These are phyloP conservation scores for Teratosphaeria zuluensis DNA, from an alignment of 2,329 filamentous ascomycete genomes.

Conservation along the genomic window DNA sequence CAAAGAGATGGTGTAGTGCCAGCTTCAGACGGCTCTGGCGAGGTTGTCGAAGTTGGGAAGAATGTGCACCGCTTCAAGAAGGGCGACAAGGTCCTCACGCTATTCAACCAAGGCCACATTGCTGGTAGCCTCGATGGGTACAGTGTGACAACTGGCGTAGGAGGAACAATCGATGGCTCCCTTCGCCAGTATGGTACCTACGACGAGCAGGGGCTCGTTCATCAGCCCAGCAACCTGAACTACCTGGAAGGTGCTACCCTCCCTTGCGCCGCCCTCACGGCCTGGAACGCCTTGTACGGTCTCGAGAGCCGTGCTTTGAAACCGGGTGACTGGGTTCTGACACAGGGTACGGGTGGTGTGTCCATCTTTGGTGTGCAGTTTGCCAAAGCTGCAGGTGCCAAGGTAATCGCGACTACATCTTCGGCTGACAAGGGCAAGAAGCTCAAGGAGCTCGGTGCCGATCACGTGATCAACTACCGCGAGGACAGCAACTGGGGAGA, in stretches of 20 bases:
- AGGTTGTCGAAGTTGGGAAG: slow-evolving; percentile 44
- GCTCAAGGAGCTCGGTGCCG: slow-evolving; percentile 44
- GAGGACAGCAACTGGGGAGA: slow-evolving; percentile 45
- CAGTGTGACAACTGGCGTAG: slow-evolving; percentile 48
- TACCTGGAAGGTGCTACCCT: slow-evolving; percentile 39
- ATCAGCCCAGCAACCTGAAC: slow-evolving; percentile 47
- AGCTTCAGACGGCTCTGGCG: slow-evolving; percentile 44
- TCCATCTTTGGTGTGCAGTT: slow-evolving; percentile 56
- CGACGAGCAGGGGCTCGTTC: slow-evolving; percentile 56
- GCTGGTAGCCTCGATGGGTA: slow-evolving; percentile 36
- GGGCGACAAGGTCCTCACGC: slow-evolving; percentile 51
- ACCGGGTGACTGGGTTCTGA: slow-evolving; percentile 45
- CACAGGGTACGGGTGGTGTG: slow-evolving; percentile 63
- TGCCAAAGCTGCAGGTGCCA: slow-evolving; percentile 44
- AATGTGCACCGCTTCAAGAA: slow-evolving; percentile 47
- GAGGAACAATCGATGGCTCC: slow-evolving; percentile 57
- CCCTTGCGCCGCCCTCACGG: slow-evolving; percentile 37
- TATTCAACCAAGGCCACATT: slow-evolving; percentile 53
- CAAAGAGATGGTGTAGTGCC: slow-evolving; percentile 33
- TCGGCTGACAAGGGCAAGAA: slow-evolving; percentile 39
- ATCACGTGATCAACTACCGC: slow-evolving; percentile 50
- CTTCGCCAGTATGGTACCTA: slow-evolving; percentile 60
- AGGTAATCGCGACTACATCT: slow-evolving; percentile 50
- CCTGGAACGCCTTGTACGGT: slow-evolving; percentile 47
- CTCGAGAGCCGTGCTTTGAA: slow-evolving; percentile 30